Evolutionary conservation across 106 monocot species (phyloP), one percentile per base, ranked within the genome.

Genomic region (Acorus calamus): DNA sequence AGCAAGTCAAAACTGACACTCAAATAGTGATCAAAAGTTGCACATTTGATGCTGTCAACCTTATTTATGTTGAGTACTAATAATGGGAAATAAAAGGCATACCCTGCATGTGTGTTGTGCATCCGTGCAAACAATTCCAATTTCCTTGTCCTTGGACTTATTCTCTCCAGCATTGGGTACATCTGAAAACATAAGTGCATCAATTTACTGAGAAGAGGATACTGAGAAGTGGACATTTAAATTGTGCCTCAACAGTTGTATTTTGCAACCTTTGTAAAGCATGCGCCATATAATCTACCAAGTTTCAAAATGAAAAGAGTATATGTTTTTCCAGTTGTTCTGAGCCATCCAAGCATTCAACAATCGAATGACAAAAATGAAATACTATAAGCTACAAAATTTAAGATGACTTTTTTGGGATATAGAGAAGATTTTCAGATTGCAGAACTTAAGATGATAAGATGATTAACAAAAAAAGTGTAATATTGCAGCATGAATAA

Each of bases 61-160:
- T 28, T 28, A 28, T 28, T 28, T 28, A 28, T 28, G 28, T 28
- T 28, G 1, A 28, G 28, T 28, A 28, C 28, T 28, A 28, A 28
- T 28, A 28, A 28, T 28, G 28, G 28, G 28, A 28, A 28, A 28
- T 28, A 28, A 28, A 28, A 46, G 0, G 3, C 66, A 56, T 88
- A 99, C 98, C 98, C 98, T 49, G 98, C 92, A 73, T 99, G 98
- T 48, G 98, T 87, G 68, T 99, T 99, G 66, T 92, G 98, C 92
- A 99, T 99, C 60, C 98, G 77, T 76, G 98, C 98, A 77, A 99
- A 99, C 60, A 99, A 69, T 72, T 99, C 98, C 41, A 99, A 62
- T 62, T 99, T 99, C 77, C 98, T 88, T 46, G 98, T 99, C 80
- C 98, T 83, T 55, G 98, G 98, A 74, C 88, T 99, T 50, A 99